Conservation (phyloP, 225 moss, liverwort and hornwort genomes). For the Takakia lepidozioides region DNA sequence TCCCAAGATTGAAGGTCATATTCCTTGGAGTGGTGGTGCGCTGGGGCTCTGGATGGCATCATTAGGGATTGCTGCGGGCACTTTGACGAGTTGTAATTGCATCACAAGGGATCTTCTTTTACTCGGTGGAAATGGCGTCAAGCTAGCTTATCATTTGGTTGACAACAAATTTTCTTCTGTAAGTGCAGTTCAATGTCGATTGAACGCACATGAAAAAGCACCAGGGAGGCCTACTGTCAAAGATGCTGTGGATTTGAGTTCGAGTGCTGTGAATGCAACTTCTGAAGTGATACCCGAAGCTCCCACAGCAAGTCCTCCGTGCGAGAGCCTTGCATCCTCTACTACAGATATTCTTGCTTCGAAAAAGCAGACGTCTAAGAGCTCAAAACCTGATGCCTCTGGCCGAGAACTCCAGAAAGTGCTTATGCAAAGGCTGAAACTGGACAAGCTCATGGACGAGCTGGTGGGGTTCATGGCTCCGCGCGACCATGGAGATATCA, state of each 20-base stretch:
- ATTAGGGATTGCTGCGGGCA: slow-evolving; percentile 17
- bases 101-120: neutral
- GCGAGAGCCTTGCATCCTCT: neutral
- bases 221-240: slow-evolving; percentile 17
- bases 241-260: slow-evolving; percentile 34
- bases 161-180: slow-evolving; percentile 5
- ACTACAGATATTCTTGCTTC: slow-evolving; percentile 12
- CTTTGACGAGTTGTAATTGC: slow-evolving; percentile 16
- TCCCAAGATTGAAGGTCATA: too few relatives aligned
- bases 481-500: slow-evolving; percentile 80
- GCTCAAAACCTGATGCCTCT: slow-evolving; percentile 4
- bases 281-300: slow-evolving; percentile 8
- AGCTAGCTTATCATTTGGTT: slow-evolving; percentile 11
- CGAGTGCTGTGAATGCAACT: slow-evolving; percentile 18
- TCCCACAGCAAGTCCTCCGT: neutral
- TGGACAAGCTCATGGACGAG: slow-evolving; percentile 55
- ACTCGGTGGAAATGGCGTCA: neutral
- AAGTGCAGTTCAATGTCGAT: slow-evolving; percentile 9
- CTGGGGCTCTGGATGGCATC: slow-evolving; percentile 43
- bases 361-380: slow-evolving; percentile 5
- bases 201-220: slow-evolving; percentile 14
- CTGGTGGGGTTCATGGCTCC: slow-evolving; percentile 62
- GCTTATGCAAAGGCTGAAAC: slow-evolving; percentile 25
- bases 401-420: slow-evolving; percentile 7
- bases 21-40: too few relatives aligned